Base-by-base conservation (phyloP, 1,284 basidiomycete species). In the Fomitiporia mediterranea region DNA sequence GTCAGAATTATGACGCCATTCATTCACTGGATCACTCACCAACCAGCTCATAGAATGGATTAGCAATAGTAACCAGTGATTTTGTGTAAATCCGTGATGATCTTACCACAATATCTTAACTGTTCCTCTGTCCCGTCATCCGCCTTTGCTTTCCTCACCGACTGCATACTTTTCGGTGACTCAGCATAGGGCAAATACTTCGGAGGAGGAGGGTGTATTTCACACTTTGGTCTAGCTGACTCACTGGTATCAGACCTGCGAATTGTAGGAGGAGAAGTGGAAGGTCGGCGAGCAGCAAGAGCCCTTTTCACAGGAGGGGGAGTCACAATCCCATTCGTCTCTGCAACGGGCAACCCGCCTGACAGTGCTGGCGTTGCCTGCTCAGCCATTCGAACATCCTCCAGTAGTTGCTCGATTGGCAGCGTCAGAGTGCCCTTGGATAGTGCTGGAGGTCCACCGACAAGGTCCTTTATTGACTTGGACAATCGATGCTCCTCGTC, bases 381-480 rank as follows among this genome's bases (percentile, higher is more conserved):
- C 88, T 85, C 9, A 89, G 89, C 99, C 89, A 54, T 91, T 87
- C 64, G 99, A 94, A 76, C 95, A 98, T 58, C 94, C 89, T 64
- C 92, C 92, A n/a, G 94, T 97, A 72, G 97, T 94, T 70, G 94
- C 92, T 56, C 89, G 85, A 64, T 97, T 94, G 64, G 97, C 91
- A 28, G 93, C 92, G 30, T 88, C 94, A 59, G 96, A 82, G 46
- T 89, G 86, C 46, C 96, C 96, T 65, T 94, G 94, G 68, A 98
- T 92, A 70, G 98, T 96, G 69, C 97, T 95, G 74, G 95, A 98
- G 76, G 89, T 34, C 97, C 96, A 39, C 94, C 94, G 51, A 97
- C 94, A 59, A 98, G 87, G 68, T 99, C 95, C 74, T 98, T 98
- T 79, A 99, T 95, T 1, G 94, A 90, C 73, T 99, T 99, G 62